Conservation (phyloP, 192 early-diverging fungal genomes). For the Coemansia biformis region DNA sequence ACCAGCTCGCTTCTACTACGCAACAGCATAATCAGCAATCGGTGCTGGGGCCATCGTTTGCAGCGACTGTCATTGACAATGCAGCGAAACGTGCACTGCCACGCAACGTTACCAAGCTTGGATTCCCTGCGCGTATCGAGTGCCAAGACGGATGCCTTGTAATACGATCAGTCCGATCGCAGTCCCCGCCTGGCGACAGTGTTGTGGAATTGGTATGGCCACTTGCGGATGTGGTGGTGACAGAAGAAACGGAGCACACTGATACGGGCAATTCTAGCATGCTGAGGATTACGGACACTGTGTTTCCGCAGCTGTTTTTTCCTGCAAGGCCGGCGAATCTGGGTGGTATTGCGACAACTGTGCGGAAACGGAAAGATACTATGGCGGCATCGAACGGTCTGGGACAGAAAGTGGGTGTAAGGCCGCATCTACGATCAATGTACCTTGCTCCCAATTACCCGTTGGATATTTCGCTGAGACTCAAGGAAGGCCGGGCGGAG, state of each 20-base stretch:
- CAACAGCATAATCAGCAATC: not conserved
- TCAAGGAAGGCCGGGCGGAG: not conserved
- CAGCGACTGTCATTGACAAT: conserved; percentile 29
- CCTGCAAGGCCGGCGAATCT: conserved; percentile 22
- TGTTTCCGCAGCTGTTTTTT: conserved; percentile 32
- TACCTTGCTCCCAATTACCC: conserved; percentile 16
- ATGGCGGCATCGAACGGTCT: too few relatives aligned
- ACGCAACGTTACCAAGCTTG: conserved; percentile 11
- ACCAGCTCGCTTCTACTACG: not conserved
- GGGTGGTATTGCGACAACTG: conserved; percentile 23
- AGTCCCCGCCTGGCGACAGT: not conserved
- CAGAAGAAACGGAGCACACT: not conserved
- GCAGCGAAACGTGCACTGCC: conserved; percentile 21
- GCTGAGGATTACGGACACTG: conserved; percentile 14
- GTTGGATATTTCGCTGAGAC: conserved; percentile 27
- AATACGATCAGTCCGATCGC: not conserved
- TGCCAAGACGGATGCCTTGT: conserved; percentile 27
- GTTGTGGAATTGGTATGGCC: conserved; percentile 30
- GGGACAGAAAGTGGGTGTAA: too few relatives aligned
- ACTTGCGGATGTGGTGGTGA: conserved; percentile 21
- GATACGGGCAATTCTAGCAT: conserved; percentile 5
- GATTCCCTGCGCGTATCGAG: conserved; percentile 14
- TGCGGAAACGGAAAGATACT: not conserved
- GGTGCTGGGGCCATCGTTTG: not conserved
- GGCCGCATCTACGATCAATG: conserved; percentile 3